Evolutionary conservation across 805 yeast species (phyloP).

Genomic region (Kazachstania bromeliacearum): DNA sequence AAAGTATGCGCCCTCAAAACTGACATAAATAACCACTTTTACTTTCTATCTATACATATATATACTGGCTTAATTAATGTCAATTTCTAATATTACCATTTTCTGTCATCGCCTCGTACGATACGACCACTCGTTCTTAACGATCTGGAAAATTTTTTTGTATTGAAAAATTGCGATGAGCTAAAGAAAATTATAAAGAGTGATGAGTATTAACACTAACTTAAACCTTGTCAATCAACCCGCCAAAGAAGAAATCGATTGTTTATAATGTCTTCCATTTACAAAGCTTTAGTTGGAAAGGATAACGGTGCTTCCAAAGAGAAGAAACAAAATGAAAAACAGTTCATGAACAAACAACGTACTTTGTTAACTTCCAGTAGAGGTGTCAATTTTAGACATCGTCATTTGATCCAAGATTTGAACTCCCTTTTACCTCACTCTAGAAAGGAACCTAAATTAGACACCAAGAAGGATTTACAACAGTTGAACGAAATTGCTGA

Average conservation of each 20-base stretch:
- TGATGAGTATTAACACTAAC: background rate
- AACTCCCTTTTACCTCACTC: conserved; percentile 80
- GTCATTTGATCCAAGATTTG: conserved; percentile 83
- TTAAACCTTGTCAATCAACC: background rate
- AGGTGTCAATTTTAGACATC: conserved; percentile 91
- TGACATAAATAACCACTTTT: too few species aligned
- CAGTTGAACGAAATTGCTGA: conserved; percentile 95
- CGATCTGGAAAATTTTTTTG: conserved; percentile 7
- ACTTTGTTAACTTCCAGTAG: conserved; percentile 84
- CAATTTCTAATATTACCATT: background rate
- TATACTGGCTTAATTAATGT: background rate
- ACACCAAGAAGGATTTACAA: conserved; percentile 78
- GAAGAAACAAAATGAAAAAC: conserved; percentile 32
- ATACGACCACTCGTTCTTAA: background rate
- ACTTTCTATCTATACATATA: background rate
- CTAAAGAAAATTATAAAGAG: background rate
- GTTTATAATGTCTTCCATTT: conserved; percentile 54
- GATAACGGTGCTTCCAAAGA: conserved; percentile 22
- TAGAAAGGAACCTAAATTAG: conserved; percentile 92
- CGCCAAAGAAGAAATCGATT: background rate
- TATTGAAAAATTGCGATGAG: conserved; percentile 4
- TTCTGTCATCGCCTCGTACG: too few species aligned
- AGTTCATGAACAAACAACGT: conserved; percentile 76
- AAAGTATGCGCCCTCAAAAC: too few species aligned
- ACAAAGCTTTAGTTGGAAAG: conserved; percentile 54